phyloP scores from a whole-genome alignment of 306 rosid species.

The Corylus avellana region DNA sequence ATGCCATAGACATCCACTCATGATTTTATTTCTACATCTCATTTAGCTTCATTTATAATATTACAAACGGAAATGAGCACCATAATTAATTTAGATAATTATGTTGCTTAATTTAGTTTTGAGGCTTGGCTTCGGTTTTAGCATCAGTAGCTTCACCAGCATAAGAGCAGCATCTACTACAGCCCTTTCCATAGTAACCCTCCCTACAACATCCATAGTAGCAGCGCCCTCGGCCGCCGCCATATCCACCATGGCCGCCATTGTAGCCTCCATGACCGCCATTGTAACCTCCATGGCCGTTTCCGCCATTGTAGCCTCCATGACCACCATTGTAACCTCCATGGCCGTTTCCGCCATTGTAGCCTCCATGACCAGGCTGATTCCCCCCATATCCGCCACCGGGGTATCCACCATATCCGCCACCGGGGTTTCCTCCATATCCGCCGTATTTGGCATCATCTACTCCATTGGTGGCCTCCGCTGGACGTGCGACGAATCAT shows the following conservation, averaged over 20 bases:
- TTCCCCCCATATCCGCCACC: background rate
- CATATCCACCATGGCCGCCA: background rate
- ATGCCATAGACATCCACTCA: background rate
- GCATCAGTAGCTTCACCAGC: slow-evolving; percentile 49
- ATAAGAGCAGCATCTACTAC: slow-evolving; percentile 52
- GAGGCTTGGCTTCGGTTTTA: slow-evolving; percentile 26
- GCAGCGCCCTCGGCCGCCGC: slow-evolving; percentile 29
- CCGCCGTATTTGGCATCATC: slow-evolving; percentile 25
- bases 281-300: background rate
- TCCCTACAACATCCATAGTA: slow-evolving; percentile 47
- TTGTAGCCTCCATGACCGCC: slow-evolving; percentile 12
- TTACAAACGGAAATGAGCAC: background rate
- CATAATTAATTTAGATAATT: background rate
- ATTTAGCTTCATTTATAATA: background rate
- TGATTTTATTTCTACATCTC: background rate
- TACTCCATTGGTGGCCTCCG: slow-evolving; percentile 7
- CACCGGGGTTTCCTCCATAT: background rate
- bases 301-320: background rate
- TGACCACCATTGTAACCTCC: slow-evolving; percentile 10
- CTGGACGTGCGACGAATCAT: slow-evolving; percentile 13
- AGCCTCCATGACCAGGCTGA: background rate
- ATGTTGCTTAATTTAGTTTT: slow-evolving; percentile 6
- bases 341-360: background rate
- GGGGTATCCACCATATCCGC: background rate
- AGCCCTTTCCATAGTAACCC: slow-evolving; percentile 18